Evolutionary conservation across 495 filamentous ascomycete genomes (phyloP).

Genomic region (Lasiosphaeria hispida): DNA sequence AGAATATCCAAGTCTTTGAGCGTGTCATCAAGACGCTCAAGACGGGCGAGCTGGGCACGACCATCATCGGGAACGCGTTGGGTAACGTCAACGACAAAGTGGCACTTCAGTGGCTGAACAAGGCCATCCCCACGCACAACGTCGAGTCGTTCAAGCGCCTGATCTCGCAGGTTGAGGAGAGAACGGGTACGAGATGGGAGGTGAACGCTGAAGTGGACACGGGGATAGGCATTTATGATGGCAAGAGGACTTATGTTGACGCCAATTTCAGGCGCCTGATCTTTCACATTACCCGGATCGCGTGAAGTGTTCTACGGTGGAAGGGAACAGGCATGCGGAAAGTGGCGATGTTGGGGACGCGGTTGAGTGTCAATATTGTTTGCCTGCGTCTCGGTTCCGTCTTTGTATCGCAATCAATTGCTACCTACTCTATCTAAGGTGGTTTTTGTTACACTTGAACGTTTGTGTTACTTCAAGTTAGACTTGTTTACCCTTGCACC

Average conservation of each 20-base stretch:
- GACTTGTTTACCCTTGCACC: too few relatives aligned
- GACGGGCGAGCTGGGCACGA: constrained; percentile 38
- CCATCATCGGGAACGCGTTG: constrained; percentile 7
- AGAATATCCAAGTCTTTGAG: constrained; percentile 31
- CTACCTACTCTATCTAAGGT: too few relatives aligned
- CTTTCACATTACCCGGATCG: too few relatives aligned
- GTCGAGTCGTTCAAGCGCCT: constrained; percentile 39
- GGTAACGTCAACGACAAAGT: neutral
- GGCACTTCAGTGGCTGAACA: neutral
- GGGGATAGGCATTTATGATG: neutral
- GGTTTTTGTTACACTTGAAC: too few relatives aligned
- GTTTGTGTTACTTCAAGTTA: too few relatives aligned
- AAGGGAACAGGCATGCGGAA: too few relatives aligned
- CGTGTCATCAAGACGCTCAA: constrained; percentile 32
- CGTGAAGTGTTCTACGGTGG: too few relatives aligned
- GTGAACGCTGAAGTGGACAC: neutral
- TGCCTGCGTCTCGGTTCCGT: too few relatives aligned
- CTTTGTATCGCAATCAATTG: too few relatives aligned
- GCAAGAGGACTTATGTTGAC: neutral
- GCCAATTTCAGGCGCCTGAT: too few relatives aligned
- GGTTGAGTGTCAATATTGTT: too few relatives aligned
- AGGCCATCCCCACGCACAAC: constrained; percentile 39
- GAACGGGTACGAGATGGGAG: constrained; percentile 40
- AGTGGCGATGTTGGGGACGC: too few relatives aligned
- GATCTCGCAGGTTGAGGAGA: constrained; percentile 41